Percentiles rank a stretch among this genome's conserved stretches.
Conservation (phyloP, 202 grass and related monocot species). For the Hordeum pubiflorum region DNA sequence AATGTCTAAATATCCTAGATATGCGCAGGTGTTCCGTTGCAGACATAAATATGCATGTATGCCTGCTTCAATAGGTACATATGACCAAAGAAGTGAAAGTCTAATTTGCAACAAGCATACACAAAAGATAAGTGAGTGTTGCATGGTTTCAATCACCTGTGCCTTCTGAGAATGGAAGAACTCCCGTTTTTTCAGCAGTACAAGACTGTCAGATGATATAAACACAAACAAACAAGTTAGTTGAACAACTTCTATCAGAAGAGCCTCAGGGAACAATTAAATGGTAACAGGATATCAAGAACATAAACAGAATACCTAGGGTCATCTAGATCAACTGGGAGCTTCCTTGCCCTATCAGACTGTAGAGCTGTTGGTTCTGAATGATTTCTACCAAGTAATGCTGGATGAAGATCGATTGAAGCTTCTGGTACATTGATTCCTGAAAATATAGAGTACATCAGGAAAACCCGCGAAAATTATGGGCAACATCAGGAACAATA, state of each 20-base stretch:
- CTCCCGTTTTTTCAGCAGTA: conserved; percentile 60
- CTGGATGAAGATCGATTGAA: conserved; percentile 29
- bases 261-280: not conserved
- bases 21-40: not conserved
- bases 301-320: conserved; percentile 38
- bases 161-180: conserved; percentile 83
- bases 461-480: conserved; percentile 2
- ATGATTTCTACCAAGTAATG: conserved; percentile 38
- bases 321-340: conserved; percentile 52
- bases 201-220: conserved; percentile 47
- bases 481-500: not conserved
- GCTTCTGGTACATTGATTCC: conserved; percentile 17
- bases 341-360: conserved; percentile 67
- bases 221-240: conserved; percentile 25
- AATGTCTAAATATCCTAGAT: not conserved
- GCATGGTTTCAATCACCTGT: conserved; percentile 55
- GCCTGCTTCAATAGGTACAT: not conserved
- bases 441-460: conserved; percentile 8
- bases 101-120: not conserved
- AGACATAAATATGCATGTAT: not conserved
- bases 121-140: conserved; percentile 8
- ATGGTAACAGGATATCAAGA: conserved; percentile 1
- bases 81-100: not conserved
- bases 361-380: conserved; percentile 48
- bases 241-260: not conserved